Evolutionary conservation across 2,329 filamentous ascomycete species (phyloP).

Genomic region (Fusarium decemcellulare): DNA sequence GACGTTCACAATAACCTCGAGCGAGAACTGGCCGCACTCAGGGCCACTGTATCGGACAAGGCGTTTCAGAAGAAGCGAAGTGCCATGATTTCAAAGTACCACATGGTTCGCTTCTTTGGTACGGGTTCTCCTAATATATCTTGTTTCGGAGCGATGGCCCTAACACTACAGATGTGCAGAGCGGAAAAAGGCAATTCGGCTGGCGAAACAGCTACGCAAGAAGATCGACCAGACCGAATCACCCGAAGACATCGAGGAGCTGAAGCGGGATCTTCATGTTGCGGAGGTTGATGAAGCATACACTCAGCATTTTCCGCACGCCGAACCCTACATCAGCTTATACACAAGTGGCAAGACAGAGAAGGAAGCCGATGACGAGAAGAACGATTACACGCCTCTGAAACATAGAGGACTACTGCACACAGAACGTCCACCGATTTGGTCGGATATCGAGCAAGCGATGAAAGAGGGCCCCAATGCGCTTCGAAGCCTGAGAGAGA

Average conservation of each 20-base stretch:
- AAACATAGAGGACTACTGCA: slow-evolving; percentile 61
- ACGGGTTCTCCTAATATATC: slow-evolving; percentile 44
- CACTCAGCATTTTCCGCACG: slow-evolving; percentile 78
- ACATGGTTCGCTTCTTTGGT: slow-evolving; percentile 91
- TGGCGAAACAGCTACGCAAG: slow-evolving; percentile 75
- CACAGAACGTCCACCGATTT: slow-evolving; percentile 72
- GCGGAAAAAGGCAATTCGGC: slow-evolving; percentile 78
- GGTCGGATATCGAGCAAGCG: slow-evolving; percentile 75
- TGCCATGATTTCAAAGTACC: slow-evolving; percentile 83
- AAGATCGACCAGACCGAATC: slow-evolving; percentile 67
- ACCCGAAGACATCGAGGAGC: slow-evolving; percentile 63
- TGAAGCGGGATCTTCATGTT: slow-evolving; percentile 73
- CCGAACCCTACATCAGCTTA: slow-evolving; percentile 78
- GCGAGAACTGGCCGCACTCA: slow-evolving; percentile 77
- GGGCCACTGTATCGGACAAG: slow-evolving; percentile 73
- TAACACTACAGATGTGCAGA: slow-evolving; percentile 62
- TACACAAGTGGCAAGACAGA: slow-evolving; percentile 61
- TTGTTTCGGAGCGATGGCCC: neutral
- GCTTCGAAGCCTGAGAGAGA: slow-evolving; percentile 70
- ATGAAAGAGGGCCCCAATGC: slow-evolving; percentile 69
- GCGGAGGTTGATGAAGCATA: slow-evolving; percentile 84
- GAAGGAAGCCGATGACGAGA: slow-evolving; percentile 53
- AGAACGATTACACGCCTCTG: slow-evolving; percentile 50
- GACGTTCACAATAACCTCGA: slow-evolving; percentile 78
- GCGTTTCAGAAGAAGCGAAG: slow-evolving; percentile 73